phyloP scores from a whole-genome alignment of 2,329 filamentous ascomycete genomes.

The Fusarium redolens region DNA sequence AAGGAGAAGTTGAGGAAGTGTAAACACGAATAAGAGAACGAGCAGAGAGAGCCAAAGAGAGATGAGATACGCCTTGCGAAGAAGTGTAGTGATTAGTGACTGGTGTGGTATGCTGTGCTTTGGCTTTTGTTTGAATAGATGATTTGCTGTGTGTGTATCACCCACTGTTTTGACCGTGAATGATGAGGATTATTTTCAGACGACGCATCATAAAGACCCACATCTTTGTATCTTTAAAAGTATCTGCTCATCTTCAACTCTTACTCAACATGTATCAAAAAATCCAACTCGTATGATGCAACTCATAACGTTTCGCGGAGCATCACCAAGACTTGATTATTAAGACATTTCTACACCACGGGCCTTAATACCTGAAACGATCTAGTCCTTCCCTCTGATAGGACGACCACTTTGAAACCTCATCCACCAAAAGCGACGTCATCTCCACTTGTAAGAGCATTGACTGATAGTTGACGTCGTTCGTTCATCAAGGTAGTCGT shows the following conservation, averaged over 20 bases:
- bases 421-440: conserved; percentile 33
- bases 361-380: conserved; percentile 23
- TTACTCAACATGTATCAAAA: neutral
- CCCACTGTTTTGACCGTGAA: neutral
- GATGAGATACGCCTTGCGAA: conserved; percentile 20
- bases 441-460: conserved; percentile 33
- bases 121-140: conserved; percentile 24
- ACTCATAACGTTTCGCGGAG: neutral
- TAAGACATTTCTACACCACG: conserved; percentile 13
- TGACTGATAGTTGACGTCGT: conserved; percentile 20
- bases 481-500: neutral
- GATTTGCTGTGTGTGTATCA: conserved; percentile 1
- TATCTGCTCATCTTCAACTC: neutral
- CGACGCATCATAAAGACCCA: neutral
- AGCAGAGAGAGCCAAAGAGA: conserved; percentile 12
- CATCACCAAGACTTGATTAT: conserved; percentile 20
- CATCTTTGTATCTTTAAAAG: neutral
- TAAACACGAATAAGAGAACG: conserved; percentile 29
- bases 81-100: neutral
- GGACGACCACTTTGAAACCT: conserved; percentile 8
- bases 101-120: neutral
- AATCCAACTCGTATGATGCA: neutral
- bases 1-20: neutral
- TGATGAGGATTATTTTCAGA: neutral
- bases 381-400: conserved; percentile 28